Percentiles rank a stretch among this genome's conserved stretches.
These are phyloP conservation scores for Neovahlkampfia damariscottae DNA, from an alignment of 78 protist species.

Conservation along the genomic window DNA sequence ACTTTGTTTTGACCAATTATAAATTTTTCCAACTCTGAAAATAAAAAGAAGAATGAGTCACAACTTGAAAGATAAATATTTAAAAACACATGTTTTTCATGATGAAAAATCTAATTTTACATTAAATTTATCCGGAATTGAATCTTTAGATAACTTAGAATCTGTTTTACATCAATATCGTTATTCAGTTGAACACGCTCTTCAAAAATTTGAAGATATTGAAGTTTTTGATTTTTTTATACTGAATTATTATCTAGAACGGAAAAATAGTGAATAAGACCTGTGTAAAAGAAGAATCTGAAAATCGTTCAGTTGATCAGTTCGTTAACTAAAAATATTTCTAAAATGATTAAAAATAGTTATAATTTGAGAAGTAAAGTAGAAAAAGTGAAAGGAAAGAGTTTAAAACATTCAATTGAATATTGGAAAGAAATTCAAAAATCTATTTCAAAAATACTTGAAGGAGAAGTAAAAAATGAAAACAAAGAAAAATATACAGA, in stretches of 20 bases:
- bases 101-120: neutral
- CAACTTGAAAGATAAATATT: no score
- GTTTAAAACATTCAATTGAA: slow-evolving; percentile 1
- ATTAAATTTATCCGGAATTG: neutral
- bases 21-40: no score
- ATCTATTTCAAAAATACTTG: neutral
- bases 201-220: neutral
- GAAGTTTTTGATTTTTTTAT: no score
- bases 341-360: no score
- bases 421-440: slow-evolving; percentile 10
- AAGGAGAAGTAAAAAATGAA: neutral
- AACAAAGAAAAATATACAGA: slow-evolving; percentile 24
- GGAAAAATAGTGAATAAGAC: slow-evolving; percentile 25
- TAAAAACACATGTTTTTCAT: neutral
- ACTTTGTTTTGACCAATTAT: no score
- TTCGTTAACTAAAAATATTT: no score
- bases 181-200: slow-evolving; percentile 1
- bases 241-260: no score
- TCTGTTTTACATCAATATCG: neutral
- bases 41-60: no score
- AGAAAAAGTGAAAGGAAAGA: slow-evolving; percentile 15
- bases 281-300: slow-evolving; percentile 1
- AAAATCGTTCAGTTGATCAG: slow-evolving; percentile 39
- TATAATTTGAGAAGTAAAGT: slow-evolving; percentile 26
- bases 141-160: neutral